These are phyloP conservation scores for Pterocarpus santalinus DNA, from an alignment of 306 rosid species.

Conservation along the genomic window DNA sequence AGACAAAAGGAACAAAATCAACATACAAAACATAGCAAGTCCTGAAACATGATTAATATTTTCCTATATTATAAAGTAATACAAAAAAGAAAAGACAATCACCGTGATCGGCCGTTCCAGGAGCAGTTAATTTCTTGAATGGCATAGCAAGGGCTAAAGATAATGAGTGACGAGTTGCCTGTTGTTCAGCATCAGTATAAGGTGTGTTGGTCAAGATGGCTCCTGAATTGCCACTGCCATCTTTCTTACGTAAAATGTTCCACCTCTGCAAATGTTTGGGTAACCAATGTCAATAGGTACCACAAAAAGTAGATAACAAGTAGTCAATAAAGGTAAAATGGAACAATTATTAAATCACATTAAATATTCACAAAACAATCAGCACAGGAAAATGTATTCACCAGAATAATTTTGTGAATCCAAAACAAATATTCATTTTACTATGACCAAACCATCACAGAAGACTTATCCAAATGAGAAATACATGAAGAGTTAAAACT, in stretches of 20 bases:
- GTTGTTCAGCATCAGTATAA: conserved; percentile 73
- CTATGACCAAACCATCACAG: conserved; percentile 19
- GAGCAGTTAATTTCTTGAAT: conserved; percentile 65
- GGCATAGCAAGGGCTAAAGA: conserved; percentile 80
- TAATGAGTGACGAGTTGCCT: conserved; percentile 87
- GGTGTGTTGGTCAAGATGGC: conserved; percentile 56
- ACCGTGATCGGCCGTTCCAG: conserved; percentile 66
- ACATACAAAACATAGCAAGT: conserved; percentile 19
- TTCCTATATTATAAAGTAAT: conserved; percentile 14
- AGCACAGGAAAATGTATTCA: conserved; percentile 2
- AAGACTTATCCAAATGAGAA: conserved; percentile 23
- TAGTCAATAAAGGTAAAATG: conserved; percentile 1
- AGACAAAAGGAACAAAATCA: not conserved
- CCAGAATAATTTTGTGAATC: not conserved
- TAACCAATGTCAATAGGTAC: conserved; percentile 50
- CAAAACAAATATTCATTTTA: conserved; percentile 30
- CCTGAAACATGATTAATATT: conserved; percentile 23
- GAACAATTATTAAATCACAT: conserved; percentile 25
- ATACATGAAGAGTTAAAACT: conserved; percentile 34
- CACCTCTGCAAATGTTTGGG: conserved; percentile 74
- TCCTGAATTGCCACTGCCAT: conserved; percentile 55
- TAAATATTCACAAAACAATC: conserved; percentile 34
- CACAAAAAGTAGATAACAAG: conserved; percentile 29
- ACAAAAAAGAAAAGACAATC: conserved; percentile 41
- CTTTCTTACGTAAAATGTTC: conserved; percentile 73